Conservation (phyloP, 139 green algal species). For the Picochlorum costavermella region DNA sequence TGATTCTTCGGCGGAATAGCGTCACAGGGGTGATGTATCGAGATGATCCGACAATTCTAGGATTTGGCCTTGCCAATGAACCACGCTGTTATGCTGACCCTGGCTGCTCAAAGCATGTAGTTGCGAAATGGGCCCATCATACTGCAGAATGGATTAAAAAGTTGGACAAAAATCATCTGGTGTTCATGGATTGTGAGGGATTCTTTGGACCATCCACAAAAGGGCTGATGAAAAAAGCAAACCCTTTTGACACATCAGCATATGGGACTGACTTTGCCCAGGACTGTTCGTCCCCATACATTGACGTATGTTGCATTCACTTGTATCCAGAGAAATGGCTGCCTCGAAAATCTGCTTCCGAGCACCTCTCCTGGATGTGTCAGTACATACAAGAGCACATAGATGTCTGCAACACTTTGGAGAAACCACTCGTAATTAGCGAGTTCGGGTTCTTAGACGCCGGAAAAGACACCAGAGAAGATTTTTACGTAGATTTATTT, state of each 20-base stretch:
- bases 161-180: constrained; percentile 61
- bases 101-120: constrained; percentile 6
- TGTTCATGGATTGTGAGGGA: constrained; percentile 59
- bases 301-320: constrained; percentile 63
- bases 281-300: constrained; percentile 24
- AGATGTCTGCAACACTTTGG: constrained; percentile 16
- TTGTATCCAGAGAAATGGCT: constrained; percentile 64
- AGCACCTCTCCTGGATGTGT: constrained; percentile 24
- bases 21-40: constrained; percentile 47
- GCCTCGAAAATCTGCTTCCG: constrained; percentile 6
- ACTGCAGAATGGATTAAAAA: constrained; percentile 43
- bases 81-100: constrained; percentile 37
- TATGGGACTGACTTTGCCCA: constrained; percentile 53
- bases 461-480: background rate
- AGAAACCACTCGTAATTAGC: constrained; percentile 49
- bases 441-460: constrained; percentile 52
- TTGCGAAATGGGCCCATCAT: constrained; percentile 24
- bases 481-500: constrained; percentile 6
- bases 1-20: constrained; percentile 42
- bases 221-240: constrained; percentile 15
- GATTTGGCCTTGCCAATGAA: constrained; percentile 58
- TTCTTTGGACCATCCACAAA: constrained; percentile 60
- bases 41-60: constrained; percentile 59
- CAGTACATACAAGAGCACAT: constrained; percentile 33
- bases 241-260: constrained; percentile 35